Percentiles rank a stretch among this genome's conserved stretches.
Evolutionary conservation across 331 rosid genomes (phyloP).

Genomic region (Acacia pycnantha): DNA sequence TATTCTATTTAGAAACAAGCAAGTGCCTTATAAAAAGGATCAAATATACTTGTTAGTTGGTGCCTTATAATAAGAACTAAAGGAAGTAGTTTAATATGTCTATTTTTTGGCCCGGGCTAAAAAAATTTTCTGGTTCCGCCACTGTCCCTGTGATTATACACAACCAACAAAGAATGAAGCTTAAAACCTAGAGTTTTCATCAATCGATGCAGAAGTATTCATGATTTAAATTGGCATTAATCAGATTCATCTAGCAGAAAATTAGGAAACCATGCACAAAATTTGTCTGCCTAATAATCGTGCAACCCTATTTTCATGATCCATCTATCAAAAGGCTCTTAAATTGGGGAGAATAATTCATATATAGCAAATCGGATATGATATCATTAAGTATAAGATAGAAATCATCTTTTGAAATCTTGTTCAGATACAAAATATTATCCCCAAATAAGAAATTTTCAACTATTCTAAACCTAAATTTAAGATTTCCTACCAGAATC

Average conservation of each 20-base stretch:
- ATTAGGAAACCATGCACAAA: not conserved
- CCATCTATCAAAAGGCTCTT: not conserved
- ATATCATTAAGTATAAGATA: too few relatives aligned
- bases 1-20: too few relatives aligned
- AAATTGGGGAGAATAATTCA: not conserved
- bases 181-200: not conserved
- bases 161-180: not conserved
- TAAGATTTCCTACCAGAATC: not conserved
- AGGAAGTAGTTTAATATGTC: too few relatives aligned
- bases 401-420: too few relatives aligned
- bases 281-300: not conserved
- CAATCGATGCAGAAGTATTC: not conserved
- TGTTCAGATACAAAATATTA: too few relatives aligned
- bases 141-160: not conserved
- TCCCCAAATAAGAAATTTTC: not conserved
- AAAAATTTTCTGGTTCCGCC: too few relatives aligned
- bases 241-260: not conserved
- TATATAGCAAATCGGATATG: too few relatives aligned
- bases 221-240: not conserved
- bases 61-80: too few relatives aligned
- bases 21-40: too few relatives aligned
- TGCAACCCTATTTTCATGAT: not conserved
- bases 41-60: too few relatives aligned
- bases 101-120: too few relatives aligned
- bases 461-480: too few relatives aligned